Base-by-base conservation (phyloP, 192 early-diverging fungal species). In the Entrophospora sp. region DNA sequence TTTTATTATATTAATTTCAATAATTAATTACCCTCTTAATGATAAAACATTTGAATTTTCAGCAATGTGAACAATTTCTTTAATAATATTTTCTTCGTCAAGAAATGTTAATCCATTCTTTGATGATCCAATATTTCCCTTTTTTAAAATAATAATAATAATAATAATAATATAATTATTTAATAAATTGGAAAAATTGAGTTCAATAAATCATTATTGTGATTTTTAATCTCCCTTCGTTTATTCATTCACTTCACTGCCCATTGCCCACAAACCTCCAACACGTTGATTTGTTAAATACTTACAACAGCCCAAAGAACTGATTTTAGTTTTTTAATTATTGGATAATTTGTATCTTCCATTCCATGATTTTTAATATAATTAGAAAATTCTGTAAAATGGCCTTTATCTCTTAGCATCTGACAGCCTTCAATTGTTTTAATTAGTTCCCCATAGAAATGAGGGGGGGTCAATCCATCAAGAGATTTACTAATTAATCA, bases 371-470 rank as follows among this genome's bases (percentile, higher is more conserved):
- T 66, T 6, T 80, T 76, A 4, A 91, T 79, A 43, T 66, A 77
- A 6, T 78, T 72, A 12, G 81, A 77, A 71, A 91, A 88, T 8
- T 73, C 40, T 18, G 60, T 46, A 52, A 93, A 87, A 61, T 91
- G 87, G 1, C 85, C 87, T 25, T 76, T 79, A 51, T 77, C 74
- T 13, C 79, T 56, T 25, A 93, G 65, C 14, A 84, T 70, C 14
- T 74, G 63, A 57, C 84, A 85, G 10, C 91, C 89, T 76, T 89
- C 82, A 22, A 75, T 71, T 14, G 91, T 91, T 62, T 87, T 83
- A 6, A 87, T 79, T 37, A 93, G 69, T 62, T 89, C 82, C 13
- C 89, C 87, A 63, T 89, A 90, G 65, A 93, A 90, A 67, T 93
- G 91, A 12, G 85, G 77, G 8, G 81, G 83, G 5, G 78, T 72